Percentiles rank a stretch among this genome's conserved stretches.
Conservation (phyloP, 2,329 filamentous ascomycete species). For the Neocucurbitaria cava region DNA sequence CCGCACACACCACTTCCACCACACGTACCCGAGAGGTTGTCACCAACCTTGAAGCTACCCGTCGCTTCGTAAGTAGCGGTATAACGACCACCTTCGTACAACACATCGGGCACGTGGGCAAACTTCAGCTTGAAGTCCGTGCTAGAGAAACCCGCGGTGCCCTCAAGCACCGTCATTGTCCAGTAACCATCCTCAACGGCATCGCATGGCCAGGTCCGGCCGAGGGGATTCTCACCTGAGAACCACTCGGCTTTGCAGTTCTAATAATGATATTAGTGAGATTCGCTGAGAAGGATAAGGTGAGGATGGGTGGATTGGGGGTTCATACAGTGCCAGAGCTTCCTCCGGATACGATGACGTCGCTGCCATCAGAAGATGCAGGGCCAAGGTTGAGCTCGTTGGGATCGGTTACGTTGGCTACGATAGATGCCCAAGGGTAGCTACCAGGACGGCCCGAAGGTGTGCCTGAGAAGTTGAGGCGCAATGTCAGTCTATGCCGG, state of each 20-base stretch:
- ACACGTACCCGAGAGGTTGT: constrained; percentile 24
- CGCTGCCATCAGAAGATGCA: constrained; percentile 1
- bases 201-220: constrained; percentile 36
- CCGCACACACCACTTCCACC: constrained; percentile 28
- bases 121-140: constrained; percentile 33
- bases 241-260: constrained; percentile 38
- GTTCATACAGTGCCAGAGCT: constrained; percentile 18
- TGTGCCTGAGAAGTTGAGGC: background rate
- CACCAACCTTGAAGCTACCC: constrained; percentile 20
- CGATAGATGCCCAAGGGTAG: constrained; percentile 29
- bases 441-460: constrained; percentile 28
- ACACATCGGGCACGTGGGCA: constrained; percentile 23
- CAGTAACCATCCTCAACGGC: constrained; percentile 27
- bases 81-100: constrained; percentile 19
- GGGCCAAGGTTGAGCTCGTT: constrained; percentile 28
- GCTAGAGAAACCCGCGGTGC: constrained; percentile 9
- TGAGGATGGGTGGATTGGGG: background rate
- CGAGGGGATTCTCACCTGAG: constrained; percentile 18
- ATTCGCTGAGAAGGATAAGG: background rate
- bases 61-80: constrained; percentile 20
- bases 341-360: constrained; percentile 23
- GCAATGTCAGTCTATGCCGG: constrained; percentile 2
- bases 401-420: constrained; percentile 35
- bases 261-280: constrained; percentile 1
- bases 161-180: constrained; percentile 27